Evolutionary conservation across 2,329 filamentous ascomycete species (phyloP), one percentile per base, ranked within the genome.

Genomic region (Knoxdaviesia proteae): DNA sequence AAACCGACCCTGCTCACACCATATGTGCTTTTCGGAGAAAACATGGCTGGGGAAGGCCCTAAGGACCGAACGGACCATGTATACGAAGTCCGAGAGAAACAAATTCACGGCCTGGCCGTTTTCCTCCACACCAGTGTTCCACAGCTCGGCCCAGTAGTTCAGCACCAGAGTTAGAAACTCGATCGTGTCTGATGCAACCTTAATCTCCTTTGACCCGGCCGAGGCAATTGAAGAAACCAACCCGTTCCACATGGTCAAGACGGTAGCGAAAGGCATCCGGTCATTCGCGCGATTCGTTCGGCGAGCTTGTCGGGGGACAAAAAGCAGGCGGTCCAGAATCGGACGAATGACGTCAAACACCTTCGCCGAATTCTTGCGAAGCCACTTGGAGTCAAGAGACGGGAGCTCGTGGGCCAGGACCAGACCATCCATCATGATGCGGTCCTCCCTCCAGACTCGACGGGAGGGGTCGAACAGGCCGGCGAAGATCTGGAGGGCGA

Each of bases 171-270:
- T 41, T 47, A 94, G 69, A 45, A 87, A 88, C 47, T 76, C 71
- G 53, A 83, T 81, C 1, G 86, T 83, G 47, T 96, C 88, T 8
- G 71, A 71, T 0, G 84, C 86, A 6, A 87, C 77, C 51, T 88
- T 93, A 50, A 98, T 80, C 58, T 98, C 90, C 58, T 94, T 93
- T 37, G 68, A 70, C 30, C 78, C 78, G 36, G 81, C 80, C 40
- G 71, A 69, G 3, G 75, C 69, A 31, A 86, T 63, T 1, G 77
- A 71, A 4, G 64, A 61, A 38, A 83, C 64, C 8, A 84, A 62
- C 1, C 69, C 63, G 32, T 62, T 56, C 78, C 78, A 83, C 35
- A 83, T 63, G 6, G 59, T 62, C 40, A 59, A 63, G 0, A 20
- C 20, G 20, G 20, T 20, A 20, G 20, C 20, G 20, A 20, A 3